Percentiles rank a stretch among this genome's conserved stretches.
Conservation (phyloP, 108 stramenopile genomes). For the Cyclostephanos tholiformis region DNA sequence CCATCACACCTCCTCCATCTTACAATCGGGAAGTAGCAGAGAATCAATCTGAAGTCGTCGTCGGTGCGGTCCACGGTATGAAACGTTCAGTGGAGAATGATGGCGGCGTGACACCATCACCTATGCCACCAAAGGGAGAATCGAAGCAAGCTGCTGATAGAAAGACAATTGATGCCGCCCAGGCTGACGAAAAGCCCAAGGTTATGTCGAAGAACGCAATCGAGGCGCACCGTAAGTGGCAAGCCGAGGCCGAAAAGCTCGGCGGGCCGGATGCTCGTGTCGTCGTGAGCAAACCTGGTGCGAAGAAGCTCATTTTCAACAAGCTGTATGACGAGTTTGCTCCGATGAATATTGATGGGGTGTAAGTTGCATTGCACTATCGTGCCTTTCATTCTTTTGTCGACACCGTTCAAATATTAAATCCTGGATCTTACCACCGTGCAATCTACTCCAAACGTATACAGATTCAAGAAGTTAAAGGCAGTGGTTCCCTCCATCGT, state of each 20-base stretch:
- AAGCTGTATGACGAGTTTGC: slow-evolving; percentile 63
- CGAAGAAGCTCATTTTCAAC: slow-evolving; percentile 78
- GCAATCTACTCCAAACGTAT: not conserved
- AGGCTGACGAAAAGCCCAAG: slow-evolving; percentile 11
- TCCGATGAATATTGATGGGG: slow-evolving; percentile 82
- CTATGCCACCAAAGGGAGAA: slow-evolving; percentile 31
- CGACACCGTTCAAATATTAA: not conserved
- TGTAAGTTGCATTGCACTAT: slow-evolving; percentile 41
- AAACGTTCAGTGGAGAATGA: not conserved
- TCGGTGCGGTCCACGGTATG: slow-evolving; percentile 25
- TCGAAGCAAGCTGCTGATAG: slow-evolving; percentile 1
- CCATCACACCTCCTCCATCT: slow-evolving; percentile 55
- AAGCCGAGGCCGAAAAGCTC: slow-evolving; percentile 61
- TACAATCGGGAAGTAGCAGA: slow-evolving; percentile 24
- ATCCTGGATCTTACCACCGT: not conserved
- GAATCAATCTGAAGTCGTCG: slow-evolving; percentile 33
- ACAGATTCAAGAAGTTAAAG: slow-evolving; percentile 52
- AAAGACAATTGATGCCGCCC: not conserved
- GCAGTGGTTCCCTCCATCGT: slow-evolving; percentile 69
- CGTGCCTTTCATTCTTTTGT: not conserved
- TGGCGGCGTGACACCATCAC: slow-evolving; percentile 37
- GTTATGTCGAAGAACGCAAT: slow-evolving; percentile 36
- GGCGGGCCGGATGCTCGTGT: slow-evolving; percentile 70
- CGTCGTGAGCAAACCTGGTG: slow-evolving; percentile 64
- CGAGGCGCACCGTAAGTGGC: slow-evolving; percentile 71